These are phyloP conservation scores for Xerocomus tenax DNA, from an alignment of 1,284 basidiomycete species.

Conservation along the genomic window DNA sequence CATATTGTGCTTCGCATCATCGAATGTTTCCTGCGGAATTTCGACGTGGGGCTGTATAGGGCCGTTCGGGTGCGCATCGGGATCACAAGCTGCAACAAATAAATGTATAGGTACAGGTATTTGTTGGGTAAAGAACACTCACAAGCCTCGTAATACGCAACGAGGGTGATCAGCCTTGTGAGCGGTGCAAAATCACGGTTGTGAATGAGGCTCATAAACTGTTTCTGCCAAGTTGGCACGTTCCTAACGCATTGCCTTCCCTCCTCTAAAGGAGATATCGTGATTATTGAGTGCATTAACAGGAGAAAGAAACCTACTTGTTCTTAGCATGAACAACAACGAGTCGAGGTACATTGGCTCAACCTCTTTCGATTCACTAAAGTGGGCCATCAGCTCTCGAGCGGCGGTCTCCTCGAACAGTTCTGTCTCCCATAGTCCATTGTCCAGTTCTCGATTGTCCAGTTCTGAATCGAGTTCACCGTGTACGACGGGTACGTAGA, in stretches of 20 bases:
- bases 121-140: not conserved
- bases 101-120: not conserved
- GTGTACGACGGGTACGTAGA: constrained; percentile 17
- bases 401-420: constrained; percentile 25
- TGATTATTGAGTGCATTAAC: not conserved
- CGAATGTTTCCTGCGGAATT: constrained; percentile 1
- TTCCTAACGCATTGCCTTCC: constrained; percentile 18
- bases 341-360: constrained; percentile 20
- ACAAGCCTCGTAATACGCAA: constrained; percentile 25
- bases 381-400: constrained; percentile 9
- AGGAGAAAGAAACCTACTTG: not conserved
- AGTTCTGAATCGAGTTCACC: constrained; percentile 4
- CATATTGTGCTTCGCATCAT: constrained; percentile 10
- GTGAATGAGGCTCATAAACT: constrained; percentile 12
- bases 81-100: constrained; percentile 9
- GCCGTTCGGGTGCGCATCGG: not conserved
- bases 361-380: constrained; percentile 10
- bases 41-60: not conserved
- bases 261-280: constrained; percentile 14
- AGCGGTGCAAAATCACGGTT: constrained; percentile 5
- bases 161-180: constrained; percentile 19
- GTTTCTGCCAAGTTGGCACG: constrained; percentile 8
- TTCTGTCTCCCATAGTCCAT: constrained; percentile 20
- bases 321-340: not conserved
- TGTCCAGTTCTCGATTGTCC: constrained; percentile 1